Percentiles rank a stretch among this genome's conserved stretches.
Conservation (phyloP, 345 rosid species). For the Fremontodendron californicum region DNA sequence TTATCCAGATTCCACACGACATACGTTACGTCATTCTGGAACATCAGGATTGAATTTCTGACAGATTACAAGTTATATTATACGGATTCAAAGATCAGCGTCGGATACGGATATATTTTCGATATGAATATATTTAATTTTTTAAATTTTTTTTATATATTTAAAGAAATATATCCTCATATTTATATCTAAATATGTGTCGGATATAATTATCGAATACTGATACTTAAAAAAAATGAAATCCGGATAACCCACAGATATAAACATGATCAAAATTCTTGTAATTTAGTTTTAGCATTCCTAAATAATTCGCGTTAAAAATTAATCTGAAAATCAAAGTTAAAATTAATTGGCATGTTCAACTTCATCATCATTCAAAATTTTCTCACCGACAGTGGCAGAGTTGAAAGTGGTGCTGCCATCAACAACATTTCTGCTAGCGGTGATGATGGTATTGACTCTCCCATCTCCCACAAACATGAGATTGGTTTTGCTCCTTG, state of each 20-base stretch:
- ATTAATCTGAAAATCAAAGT: neutral
- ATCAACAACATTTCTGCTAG: conserved; percentile 63
- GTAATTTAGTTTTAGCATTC: neutral
- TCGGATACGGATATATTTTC: too few relatives aligned
- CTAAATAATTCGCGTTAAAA: neutral
- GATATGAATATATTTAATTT: too few relatives aligned
- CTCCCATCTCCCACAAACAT: conserved; percentile 96
- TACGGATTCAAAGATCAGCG: too few relatives aligned
- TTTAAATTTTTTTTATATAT: too few relatives aligned
- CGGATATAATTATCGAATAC: too few relatives aligned
- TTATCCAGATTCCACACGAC: neutral
- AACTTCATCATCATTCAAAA: neutral
- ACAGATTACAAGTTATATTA: too few relatives aligned
- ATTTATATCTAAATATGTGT: too few relatives aligned
- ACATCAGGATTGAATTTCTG: neutral
- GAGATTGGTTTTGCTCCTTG: conserved; percentile 51
- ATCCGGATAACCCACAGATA: too few relatives aligned
- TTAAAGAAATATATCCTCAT: too few relatives aligned
- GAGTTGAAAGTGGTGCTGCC: conserved; percentile 90
- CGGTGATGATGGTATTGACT: conserved; percentile 66
- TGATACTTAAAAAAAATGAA: too few relatives aligned
- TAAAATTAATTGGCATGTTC: neutral
- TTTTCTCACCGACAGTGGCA: conserved; percentile 74
- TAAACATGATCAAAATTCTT: too few relatives aligned
- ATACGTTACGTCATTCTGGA: neutral